Conservation (phyloP, 768 basidiomycete species). For the Baorangia bicolor region DNA sequence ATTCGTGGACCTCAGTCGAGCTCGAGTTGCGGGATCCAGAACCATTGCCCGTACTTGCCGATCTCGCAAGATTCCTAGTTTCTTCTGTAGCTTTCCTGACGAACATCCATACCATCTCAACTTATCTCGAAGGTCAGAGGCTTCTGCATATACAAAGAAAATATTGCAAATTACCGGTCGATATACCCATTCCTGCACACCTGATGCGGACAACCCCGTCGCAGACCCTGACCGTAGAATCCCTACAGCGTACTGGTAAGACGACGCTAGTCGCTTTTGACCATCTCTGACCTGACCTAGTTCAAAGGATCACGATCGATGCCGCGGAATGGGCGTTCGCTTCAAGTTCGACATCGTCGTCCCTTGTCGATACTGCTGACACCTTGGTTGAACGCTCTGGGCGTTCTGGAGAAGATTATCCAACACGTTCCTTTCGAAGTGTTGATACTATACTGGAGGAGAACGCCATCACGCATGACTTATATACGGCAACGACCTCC, state of each 20-base stretch:
- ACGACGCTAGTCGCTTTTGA: background rate
- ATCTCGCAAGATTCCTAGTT: slow-evolving; percentile 12
- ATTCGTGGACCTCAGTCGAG: slow-evolving; percentile 7
- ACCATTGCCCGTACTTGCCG: background rate
- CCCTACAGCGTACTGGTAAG: slow-evolving; percentile 10
- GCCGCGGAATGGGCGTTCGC: slow-evolving; percentile 1
- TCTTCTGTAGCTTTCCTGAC: slow-evolving; percentile 11
- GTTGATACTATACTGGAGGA: background rate
- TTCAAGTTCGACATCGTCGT: background rate
- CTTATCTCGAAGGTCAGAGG: background rate
- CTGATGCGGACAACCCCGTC: background rate
- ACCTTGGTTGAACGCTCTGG: background rate
- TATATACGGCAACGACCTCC: slow-evolving; percentile 6
- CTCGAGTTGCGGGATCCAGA: slow-evolving; percentile 10
- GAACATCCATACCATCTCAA: background rate
- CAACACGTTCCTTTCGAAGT: background rate
- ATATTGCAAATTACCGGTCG: background rate
- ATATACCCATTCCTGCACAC: background rate
- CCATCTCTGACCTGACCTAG: slow-evolving; percentile 2
- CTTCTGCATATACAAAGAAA: slow-evolving; percentile 3
- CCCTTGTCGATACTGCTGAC: background rate
- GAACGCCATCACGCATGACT: slow-evolving; percentile 8
- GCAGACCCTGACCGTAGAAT: background rate
- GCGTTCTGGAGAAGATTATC: background rate
- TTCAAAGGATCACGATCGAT: slow-evolving; percentile 9